Conservation (phyloP, 2,329 filamentous ascomycete genomes). For the Sarocladiaceae sp. region DNA sequence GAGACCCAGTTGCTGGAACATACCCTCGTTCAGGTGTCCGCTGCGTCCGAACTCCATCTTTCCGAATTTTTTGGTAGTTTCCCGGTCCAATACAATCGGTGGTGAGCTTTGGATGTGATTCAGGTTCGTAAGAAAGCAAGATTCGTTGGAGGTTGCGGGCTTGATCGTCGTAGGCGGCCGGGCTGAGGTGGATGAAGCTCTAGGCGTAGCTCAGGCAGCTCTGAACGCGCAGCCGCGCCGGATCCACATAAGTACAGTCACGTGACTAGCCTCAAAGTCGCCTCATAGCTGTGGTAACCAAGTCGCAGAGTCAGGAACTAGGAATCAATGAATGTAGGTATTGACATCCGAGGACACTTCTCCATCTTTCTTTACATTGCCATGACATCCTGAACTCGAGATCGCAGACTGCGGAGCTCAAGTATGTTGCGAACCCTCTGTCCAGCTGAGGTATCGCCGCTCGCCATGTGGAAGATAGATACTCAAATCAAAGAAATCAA, state of each 20-base stretch:
- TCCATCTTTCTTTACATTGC: too few relatives aligned
- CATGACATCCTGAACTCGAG: too few relatives aligned
- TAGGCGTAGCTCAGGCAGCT: constrained; percentile 39
- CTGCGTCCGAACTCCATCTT: constrained; percentile 58
- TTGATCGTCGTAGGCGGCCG: constrained; percentile 18
- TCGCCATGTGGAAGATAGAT: too few relatives aligned
- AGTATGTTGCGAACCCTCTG: too few relatives aligned
- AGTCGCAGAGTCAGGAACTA: too few relatives aligned
- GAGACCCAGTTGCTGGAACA: constrained; percentile 12
- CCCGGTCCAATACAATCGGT: too few relatives aligned
- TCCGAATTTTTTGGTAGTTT: neutral
- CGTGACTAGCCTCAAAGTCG: constrained; percentile 16
- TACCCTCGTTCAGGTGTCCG: constrained; percentile 60
- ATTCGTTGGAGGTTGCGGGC: constrained; percentile 15
- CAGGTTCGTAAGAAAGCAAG: constrained; percentile 1
- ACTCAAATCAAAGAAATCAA: neutral
- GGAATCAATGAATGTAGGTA: too few relatives aligned
- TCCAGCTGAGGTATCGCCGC: too few relatives aligned
- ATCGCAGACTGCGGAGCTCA: too few relatives aligned
- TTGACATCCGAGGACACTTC: too few relatives aligned
- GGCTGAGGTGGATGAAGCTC: constrained; percentile 26
- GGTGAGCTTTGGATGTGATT: neutral
- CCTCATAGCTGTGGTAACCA: too few relatives aligned
- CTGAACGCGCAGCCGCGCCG: constrained; percentile 35
- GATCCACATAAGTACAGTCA: constrained; percentile 16